Percentiles rank a stretch among this genome's conserved stretches.
phyloP scores from a whole-genome alignment of 2,329 filamentous ascomycete species.

The Pseudogymnoascus sp. region DNA sequence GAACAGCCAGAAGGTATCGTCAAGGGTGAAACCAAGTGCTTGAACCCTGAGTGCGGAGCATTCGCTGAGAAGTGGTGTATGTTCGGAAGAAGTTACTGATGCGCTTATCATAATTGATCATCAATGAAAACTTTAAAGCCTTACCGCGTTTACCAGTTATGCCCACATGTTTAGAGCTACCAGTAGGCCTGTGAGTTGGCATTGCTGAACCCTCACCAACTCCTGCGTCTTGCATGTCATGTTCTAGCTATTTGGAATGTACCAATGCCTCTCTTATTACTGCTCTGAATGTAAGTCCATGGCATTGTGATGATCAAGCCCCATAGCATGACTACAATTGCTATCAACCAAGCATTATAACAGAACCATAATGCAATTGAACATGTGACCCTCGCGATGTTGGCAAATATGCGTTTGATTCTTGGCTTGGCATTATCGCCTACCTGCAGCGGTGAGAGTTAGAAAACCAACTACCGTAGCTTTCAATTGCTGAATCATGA shows the following conservation, averaged over 20 bases:
- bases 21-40: conserved; percentile 78
- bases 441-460: background rate
- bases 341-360: background rate
- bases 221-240: background rate
- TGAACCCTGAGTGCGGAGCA: conserved; percentile 76
- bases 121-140: background rate
- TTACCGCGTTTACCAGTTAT: background rate
- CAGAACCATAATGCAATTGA: background rate
- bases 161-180: background rate
- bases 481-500: background rate
- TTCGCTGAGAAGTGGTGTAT: conserved; percentile 82
- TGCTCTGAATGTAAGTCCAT: background rate
- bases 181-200: background rate
- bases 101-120: background rate
- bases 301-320: background rate
- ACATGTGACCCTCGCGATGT: background rate
- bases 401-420: background rate
- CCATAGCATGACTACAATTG: background rate
- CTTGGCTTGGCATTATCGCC: background rate
- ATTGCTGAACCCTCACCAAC: background rate
- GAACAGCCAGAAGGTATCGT: conserved; percentile 78
- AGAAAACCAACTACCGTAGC: background rate
- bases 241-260: background rate
- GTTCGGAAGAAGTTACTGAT: conserved; percentile 63
- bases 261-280: background rate